Base-by-base conservation (phyloP, 352 stramenopile species). In the Phytopythium kandeliae region DNA sequence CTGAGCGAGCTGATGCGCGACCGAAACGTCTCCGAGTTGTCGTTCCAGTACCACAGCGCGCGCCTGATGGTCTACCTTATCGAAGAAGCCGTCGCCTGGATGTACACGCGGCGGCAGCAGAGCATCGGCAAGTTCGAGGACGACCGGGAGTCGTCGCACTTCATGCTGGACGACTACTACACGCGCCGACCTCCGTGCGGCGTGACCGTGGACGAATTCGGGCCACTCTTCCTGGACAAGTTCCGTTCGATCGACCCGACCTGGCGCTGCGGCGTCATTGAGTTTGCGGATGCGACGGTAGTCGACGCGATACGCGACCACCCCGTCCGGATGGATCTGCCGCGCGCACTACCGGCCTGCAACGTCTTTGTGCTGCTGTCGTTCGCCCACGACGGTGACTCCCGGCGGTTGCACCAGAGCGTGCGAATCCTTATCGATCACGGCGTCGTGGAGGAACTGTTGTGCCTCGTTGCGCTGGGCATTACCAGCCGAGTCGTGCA, bases 321-420 rank as follows among this genome's bases (percentile, higher is more conserved):
- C 1, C 22, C 41, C 24, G 13, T 48, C 41, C 41, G 28, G 2
- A 48, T 48, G 5, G 41, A 48, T 25, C 24, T 48, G 41, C 41
- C 41, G 24, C 22, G 22, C 9, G 41, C 41, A 16, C 24, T 48
- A 12, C 41, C 41, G 21, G 41, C 41, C 22, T 48, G 41, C 41
- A 48, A 28, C 41, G 41, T 54, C 13, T 42, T 51, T 16, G 28
- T 64, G 51, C 42, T 64, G 48, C 42, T 64, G 13, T 46, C 54
- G 36, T 59, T 64, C 37, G 41, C 28, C 0, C 41, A 25, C 25
- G 24, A 19, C 24, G 41, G 13, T 9, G 41, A 13, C 12, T 34
- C 24, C 41, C 2, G 0, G 41, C 25, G 24, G 13, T 15, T 48
- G 41, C 41, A 31, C 9, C 41, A 48, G 24, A 35, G 41, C 41